A percentile compares a stretch with the other conserved stretches of the same genome.
Conservation (phyloP, 345 rosid genomes). For the Gossypium turneri region DNA sequence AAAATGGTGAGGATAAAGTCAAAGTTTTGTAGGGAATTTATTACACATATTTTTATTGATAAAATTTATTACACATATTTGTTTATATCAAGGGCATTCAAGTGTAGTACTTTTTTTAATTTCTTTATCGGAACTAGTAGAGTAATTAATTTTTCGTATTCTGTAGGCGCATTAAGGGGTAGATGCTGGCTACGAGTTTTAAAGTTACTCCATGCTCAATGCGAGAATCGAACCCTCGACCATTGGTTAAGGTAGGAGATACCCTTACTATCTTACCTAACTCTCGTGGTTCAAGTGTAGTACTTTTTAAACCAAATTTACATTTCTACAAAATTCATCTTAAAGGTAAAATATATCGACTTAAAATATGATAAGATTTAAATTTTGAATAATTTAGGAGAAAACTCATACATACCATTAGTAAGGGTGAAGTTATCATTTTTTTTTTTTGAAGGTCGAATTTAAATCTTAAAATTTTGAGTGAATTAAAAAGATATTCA, state of each 20-base stretch:
- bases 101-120: background rate
- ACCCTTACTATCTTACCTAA: rapidly evolving
- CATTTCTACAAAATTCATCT: background rate
- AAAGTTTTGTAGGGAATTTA: background rate
- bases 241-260: rapidly evolving
- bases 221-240: rapidly evolving
- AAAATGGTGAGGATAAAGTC: background rate
- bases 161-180: rapidly evolving
- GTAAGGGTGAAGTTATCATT: too few species aligned
- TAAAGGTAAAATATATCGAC: too few species aligned
- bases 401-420: too few species aligned
- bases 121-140: rapidly evolving
- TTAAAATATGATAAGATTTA: too few species aligned
- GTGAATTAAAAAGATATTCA: too few species aligned
- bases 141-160: rapidly evolving
- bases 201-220: rapidly evolving
- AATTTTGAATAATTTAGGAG: too few species aligned
- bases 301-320: background rate
- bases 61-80: background rate
- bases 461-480: too few species aligned
- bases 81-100: background rate
- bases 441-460: too few species aligned
- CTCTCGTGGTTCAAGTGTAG: background rate
- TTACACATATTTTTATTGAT: too few species aligned
- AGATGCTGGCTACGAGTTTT: rapidly evolving